A percentile compares a stretch with the other conserved stretches of the same genome.
These are phyloP conservation scores for Gamarada debralockiae DNA, from an alignment of 495 filamentous ascomycete genomes.

Conservation along the genomic window DNA sequence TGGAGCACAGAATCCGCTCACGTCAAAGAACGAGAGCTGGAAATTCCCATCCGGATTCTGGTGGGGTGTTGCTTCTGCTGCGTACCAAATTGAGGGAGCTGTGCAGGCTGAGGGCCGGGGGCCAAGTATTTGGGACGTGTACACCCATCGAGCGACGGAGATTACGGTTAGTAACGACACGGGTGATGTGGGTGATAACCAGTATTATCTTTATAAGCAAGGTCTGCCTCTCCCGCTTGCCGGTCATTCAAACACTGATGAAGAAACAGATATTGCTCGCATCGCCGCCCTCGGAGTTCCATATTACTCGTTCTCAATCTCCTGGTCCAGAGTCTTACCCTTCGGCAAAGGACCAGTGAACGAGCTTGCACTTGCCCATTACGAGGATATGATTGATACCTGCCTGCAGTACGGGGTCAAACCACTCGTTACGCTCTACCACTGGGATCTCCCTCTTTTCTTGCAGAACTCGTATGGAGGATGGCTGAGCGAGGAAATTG, in stretches of 20 bases:
- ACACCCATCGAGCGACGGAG: constrained; percentile 15
- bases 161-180: constrained; percentile 34
- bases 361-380: constrained; percentile 34
- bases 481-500: constrained; percentile 34
- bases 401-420: constrained; percentile 35
- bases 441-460: constrained; percentile 42
- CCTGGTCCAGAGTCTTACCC: constrained; percentile 42
- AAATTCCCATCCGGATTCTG: constrained; percentile 23
- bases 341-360: constrained; percentile 41
- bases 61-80: constrained; percentile 27
- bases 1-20: constrained; percentile 13
- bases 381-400: constrained; percentile 38
- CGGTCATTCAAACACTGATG: neutral
- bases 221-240: neutral
- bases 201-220: constrained; percentile 45
- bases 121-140: constrained; percentile 23
- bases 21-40: constrained; percentile 18
- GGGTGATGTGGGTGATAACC: constrained; percentile 37
- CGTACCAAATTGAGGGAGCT: constrained; percentile 36
- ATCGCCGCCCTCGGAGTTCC: constrained; percentile 33
- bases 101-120: constrained; percentile 21
- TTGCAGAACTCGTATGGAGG: constrained; percentile 41
- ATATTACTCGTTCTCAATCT: constrained; percentile 37
- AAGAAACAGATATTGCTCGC: constrained; percentile 33
- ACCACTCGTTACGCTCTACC: constrained; percentile 38